A percentile compares a stretch with the other conserved stretches of the same genome.
phyloP scores from a whole-genome alignment of 2,329 filamentous ascomycete species.

The Aspergillus proliferans region DNA sequence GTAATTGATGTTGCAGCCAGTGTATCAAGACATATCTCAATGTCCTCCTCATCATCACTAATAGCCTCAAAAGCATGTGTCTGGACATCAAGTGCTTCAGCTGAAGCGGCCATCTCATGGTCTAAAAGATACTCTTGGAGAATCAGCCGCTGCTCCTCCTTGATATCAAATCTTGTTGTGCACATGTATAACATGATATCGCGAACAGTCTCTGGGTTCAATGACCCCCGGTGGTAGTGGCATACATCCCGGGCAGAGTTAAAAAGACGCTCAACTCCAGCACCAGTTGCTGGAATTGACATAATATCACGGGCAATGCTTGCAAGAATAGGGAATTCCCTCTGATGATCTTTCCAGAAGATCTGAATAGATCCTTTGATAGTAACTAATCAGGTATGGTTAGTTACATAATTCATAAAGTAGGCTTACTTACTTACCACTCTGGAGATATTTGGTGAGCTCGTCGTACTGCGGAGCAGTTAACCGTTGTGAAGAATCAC shows the following conservation, averaged over 20 bases:
- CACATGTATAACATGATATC: conserved; percentile 1
- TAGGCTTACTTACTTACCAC: no score
- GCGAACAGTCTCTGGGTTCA: conserved; percentile 1
- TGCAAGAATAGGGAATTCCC: neutral
- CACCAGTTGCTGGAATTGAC: neutral
- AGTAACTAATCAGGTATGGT: no score
- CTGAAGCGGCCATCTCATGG: neutral
- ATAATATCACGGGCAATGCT: neutral
- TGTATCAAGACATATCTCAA: no score
- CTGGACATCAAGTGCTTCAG: no score
- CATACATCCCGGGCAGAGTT: neutral
- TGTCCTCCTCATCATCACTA: no score
- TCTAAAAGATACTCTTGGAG: neutral
- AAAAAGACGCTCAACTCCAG: conserved; percentile 3
- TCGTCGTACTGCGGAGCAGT: no score
- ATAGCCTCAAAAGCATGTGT: no score
- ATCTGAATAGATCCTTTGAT: no score
- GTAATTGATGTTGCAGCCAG: no score
- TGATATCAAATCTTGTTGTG: conserved; percentile 1
- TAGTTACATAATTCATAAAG: no score
- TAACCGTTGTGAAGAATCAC: no score
- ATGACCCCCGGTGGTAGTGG: neutral
- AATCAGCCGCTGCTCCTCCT: conserved; percentile 1
- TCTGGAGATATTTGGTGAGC: no score
- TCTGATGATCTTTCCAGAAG: neutral